A percentile compares a stretch with the other conserved stretches of the same genome.
phyloP scores from a whole-genome alignment of 805 yeast species.

The Metschnikowia colocasiae region DNA sequence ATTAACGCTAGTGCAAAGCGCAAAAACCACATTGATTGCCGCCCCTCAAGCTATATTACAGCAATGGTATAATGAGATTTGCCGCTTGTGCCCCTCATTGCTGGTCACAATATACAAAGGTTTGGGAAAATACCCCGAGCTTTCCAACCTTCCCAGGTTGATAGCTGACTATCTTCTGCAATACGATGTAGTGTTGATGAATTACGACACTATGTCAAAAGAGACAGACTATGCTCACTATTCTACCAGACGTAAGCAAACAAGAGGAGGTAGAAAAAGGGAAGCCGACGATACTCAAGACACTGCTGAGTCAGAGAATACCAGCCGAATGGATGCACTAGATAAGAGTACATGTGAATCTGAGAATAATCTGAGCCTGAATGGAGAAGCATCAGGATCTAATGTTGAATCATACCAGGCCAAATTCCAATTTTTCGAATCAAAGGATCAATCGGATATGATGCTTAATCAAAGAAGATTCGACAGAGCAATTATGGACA shows the following conservation, averaged over 20 bases:
- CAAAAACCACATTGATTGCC: conserved; percentile 74
- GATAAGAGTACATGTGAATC: conserved; percentile 10
- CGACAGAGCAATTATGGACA: conserved; percentile 15
- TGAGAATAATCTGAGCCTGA: background rate
- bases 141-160: conserved; percentile 30
- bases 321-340: background rate
- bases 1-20: conserved; percentile 43
- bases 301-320: background rate
- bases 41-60: conserved; percentile 80
- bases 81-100: conserved; percentile 53
- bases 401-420: conserved; percentile 12
- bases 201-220: conserved; percentile 64
- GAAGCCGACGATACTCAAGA: conserved; percentile 3
- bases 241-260: conserved; percentile 53
- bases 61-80: conserved; percentile 84
- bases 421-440: conserved; percentile 9
- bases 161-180: conserved; percentile 54
- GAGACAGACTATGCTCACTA: conserved; percentile 80
- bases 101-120: conserved; percentile 67
- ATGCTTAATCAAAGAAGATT: conserved; percentile 13
- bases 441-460: conserved; percentile 6
- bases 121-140: conserved; percentile 24
- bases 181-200: conserved; percentile 76
- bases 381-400: conserved; percentile 7
- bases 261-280: conserved; percentile 26